Base-by-base conservation (phyloP, 148 eudicot genomes). In the Polygonum maritimum region DNA sequence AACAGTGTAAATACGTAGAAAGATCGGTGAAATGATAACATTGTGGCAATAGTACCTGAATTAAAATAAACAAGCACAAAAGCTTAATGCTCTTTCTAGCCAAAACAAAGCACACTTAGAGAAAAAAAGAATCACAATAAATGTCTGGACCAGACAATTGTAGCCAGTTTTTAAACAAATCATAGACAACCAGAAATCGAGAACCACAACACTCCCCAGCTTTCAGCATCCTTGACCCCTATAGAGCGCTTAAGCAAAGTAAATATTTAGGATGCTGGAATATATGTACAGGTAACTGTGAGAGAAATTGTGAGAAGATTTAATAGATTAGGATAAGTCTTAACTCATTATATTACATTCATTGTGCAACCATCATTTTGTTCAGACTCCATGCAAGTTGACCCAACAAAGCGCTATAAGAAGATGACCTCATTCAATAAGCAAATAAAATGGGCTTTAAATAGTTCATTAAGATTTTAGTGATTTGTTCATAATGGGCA, bases 11-110 rank as follows among this genome's bases (percentile, higher is more conserved):
- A 74, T 44, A 74, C 38, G 13, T 19, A 26, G 19, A 47, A 7
- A 33, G 15, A 5, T 22, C 39, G 48, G 40, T 15, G 75, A 62
- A 63, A 48, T 33, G 74, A 76, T 67, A 76, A 73, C 51, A 71
- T n/a, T 63, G 55, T 54, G 71, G 80, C 55, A 58, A 22, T 15
- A 8, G 73, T 19, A 7, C 47, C 26, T 69, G 47, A 15, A 39
- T 8, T 60, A 69, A 38, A 38, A 69, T 38, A 15, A 7, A 38
- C 11, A n/a, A 15, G 47, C 10, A 36, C 44, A n/a, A 38, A 38
- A 39, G 47, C 19, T 38, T 36, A 4, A 36, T 35, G n/a, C 45
- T 36, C 14, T 10, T 60, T 60, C 36, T 60, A 26, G 26, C 67
- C 12, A 22, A 21, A 22, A 58, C 36, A 26, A 13, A 63, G 13